These are phyloP conservation scores for Neurospora sp. DNA, from an alignment of 495 filamentous ascomycete species.

Conservation along the genomic window DNA sequence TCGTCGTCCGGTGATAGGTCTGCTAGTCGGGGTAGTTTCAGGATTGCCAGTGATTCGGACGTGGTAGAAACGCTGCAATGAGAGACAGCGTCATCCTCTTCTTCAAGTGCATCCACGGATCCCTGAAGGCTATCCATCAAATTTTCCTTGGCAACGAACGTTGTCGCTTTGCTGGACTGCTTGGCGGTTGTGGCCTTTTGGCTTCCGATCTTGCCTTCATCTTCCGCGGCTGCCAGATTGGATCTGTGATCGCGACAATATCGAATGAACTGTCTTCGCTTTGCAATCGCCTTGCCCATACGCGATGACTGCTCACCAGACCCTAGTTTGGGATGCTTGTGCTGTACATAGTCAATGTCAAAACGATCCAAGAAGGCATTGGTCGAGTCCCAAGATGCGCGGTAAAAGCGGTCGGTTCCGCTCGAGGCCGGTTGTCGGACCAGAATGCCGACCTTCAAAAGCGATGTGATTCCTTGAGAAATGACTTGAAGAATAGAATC, in stretches of 20 bases:
- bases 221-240: neutral
- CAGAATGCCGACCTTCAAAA: neutral
- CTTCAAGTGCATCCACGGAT: neutral
- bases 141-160: neutral
- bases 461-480: neutral
- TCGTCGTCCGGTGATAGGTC: conserved; percentile 1
- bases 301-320: conserved; percentile 8
- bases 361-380: neutral
- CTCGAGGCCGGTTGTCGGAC: neutral
- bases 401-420: neutral
- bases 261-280: conserved; percentile 22
- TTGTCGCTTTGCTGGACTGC: conserved; percentile 9
- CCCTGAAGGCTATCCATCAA: neutral
- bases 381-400: neutral
- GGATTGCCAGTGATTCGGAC: neutral
- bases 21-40: conserved; percentile 2
- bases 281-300: conserved; percentile 20
- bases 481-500: neutral
- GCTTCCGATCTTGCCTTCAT: neutral
- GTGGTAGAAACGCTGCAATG: conserved; percentile 2
- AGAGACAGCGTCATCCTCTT: conserved; percentile 2
- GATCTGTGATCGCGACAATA: conserved; percentile 21
- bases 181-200: neutral
- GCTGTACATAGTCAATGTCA: conserved; percentile 1
- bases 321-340: neutral